A percentile compares a stretch with the other conserved stretches of the same genome.
Conservation (phyloP, 352 stramenopile species). For the Phytophthora fragariaefolia region DNA sequence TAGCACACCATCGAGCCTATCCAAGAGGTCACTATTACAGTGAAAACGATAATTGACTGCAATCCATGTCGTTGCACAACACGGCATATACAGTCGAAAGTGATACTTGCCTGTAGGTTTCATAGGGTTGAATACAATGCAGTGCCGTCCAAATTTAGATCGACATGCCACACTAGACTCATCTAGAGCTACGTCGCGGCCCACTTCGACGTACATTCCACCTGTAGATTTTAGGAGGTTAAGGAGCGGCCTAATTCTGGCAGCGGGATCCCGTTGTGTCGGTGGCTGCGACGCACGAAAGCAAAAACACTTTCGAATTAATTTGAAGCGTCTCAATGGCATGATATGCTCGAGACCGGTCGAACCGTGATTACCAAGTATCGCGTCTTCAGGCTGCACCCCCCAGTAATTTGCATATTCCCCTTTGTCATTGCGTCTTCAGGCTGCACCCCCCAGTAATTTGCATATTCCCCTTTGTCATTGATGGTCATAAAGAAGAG, state of each 20-base stretch:
- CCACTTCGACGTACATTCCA: conserved; percentile 22
- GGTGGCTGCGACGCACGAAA: conserved; percentile 8
- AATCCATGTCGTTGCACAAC: conserved; percentile 38
- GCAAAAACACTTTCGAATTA: conserved; percentile 21
- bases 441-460: background rate
- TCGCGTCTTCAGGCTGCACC: background rate
- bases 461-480: background rate
- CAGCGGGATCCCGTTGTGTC: background rate
- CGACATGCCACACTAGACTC: conserved; percentile 28
- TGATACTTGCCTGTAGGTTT: conserved; percentile 22
- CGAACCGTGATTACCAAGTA: background rate
- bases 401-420: background rate
- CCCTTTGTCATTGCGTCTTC: background rate
- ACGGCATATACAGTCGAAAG: conserved; percentile 31
- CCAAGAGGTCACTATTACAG: conserved; percentile 25
- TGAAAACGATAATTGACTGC: conserved; percentile 36
- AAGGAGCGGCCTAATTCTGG: conserved; percentile 2
- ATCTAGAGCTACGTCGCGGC: conserved; percentile 32
- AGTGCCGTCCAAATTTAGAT: conserved; percentile 3
- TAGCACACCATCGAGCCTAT: conserved; percentile 26
- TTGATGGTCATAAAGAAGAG: background rate
- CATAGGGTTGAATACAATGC: conserved; percentile 14
- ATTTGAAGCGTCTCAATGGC: background rate
- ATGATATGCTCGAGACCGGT: background rate
- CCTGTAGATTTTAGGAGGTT: conserved; percentile 12